Evolutionary conservation across 805 yeast genomes (phyloP).

Genomic region (Cyberlindnera mycetangii): DNA sequence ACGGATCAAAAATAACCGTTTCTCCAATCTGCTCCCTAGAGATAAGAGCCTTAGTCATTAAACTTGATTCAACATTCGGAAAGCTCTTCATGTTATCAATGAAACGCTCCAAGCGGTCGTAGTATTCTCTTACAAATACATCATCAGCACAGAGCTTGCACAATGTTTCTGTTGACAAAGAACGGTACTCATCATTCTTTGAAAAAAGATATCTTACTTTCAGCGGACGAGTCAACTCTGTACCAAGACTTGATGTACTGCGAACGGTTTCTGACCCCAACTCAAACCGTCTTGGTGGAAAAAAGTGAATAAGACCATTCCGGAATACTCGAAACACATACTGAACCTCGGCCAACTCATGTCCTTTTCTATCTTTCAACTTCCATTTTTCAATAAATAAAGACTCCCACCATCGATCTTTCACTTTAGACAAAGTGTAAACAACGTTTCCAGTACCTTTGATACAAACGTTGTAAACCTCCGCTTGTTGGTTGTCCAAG

Average conservation of each 20-base stretch:
- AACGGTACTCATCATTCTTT: too few relatives aligned
- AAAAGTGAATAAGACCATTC: constrained; percentile 1
- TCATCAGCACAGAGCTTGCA: too few relatives aligned
- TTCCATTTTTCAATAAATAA: constrained; percentile 5
- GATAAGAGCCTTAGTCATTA: constrained; percentile 4
- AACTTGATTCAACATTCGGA: constrained; percentile 4
- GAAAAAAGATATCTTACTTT: neutral
- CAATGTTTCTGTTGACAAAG: too few relatives aligned
- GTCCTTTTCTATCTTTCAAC: constrained; percentile 4
- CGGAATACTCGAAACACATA: neutral
- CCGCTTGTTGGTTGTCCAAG: too few relatives aligned
- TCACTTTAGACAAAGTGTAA: neutral
- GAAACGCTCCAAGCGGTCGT: neutral
- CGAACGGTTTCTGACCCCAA: neutral
- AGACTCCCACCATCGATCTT: neutral
- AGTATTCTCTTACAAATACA: neutral
- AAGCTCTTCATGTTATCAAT: neutral
- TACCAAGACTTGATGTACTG: neutral
- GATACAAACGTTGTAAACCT: neutral
- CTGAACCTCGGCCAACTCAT: constrained; percentile 6
- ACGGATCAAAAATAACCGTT: neutral
- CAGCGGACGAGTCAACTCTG: neutral
- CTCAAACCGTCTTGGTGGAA: neutral
- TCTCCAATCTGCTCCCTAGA: constrained; percentile 1
- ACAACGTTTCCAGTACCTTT: neutral